Evolutionary conservation across 768 basidiomycete genomes (phyloP), one percentile per base, ranked within the genome.

Genomic region (Panellus pusillus): DNA sequence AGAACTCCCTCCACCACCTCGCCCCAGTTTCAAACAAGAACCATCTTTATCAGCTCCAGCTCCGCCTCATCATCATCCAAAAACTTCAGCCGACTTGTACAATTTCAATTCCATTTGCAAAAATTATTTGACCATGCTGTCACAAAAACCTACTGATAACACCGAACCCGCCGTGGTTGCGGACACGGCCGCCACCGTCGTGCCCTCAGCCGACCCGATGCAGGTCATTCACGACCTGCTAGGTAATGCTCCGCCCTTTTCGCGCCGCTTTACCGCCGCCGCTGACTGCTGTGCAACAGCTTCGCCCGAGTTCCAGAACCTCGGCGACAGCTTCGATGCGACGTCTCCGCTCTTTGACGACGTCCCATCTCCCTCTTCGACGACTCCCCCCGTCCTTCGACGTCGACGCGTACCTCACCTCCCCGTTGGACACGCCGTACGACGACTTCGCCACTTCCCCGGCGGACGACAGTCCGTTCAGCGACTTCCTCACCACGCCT

Each of bases 61-160:
- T 24, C 24, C 24, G 24, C 24, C 24, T 6, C 24, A 24, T 24
- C 24, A 24, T 24, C 24, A 24, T 24, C 24, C 70, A 53, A 66
- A 64, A 35, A 50, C 68, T 49, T 60, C 65, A 35, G 32, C 32
- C 44, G 42, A 71, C 50, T 51, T 73, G 47, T 60, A 74, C 54
- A 78, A 84, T 63, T 79, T 81, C 64, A 59, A 72, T 32, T 70
- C 74, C 29, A 70, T 90, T 50, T 76, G 77, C 61, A 74, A 79
- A 35, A 83, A 83, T 60, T 90, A 90, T 68, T 68, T 89, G 65
- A 81, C 72, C 56, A 91, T 91, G 89, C 67, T 90, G 61, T 72
- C 77, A 18, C 74, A 78, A 60, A 76, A 75, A 40, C 73, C 81
- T 20, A 64, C 70, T 54, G 74, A 78, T 52, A 24, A 24, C 24